phyloP scores from a whole-genome alignment of 345 rosid species.

The Salix arbutifolia region DNA sequence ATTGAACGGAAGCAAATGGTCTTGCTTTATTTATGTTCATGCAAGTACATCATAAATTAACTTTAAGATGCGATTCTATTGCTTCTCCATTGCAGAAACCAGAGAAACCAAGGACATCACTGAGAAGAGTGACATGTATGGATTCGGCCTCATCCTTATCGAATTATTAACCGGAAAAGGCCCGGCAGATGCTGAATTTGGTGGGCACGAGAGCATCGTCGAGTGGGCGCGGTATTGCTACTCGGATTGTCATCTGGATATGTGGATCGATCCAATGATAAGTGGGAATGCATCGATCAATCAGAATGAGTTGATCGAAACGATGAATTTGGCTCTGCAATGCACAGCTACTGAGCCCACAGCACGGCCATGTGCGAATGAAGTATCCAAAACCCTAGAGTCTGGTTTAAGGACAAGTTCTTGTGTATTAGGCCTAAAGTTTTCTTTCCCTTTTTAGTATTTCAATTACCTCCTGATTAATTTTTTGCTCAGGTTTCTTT shows the following conservation, averaged over 20 bases:
- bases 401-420: conserved; percentile 35
- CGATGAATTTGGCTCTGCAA: conserved; percentile 65
- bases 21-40: background rate
- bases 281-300: conserved; percentile 22
- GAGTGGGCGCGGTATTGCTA: conserved; percentile 78
- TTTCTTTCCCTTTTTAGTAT: conserved; percentile 30
- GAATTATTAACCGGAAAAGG: conserved; percentile 65
- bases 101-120: conserved; percentile 46
- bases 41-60: background rate
- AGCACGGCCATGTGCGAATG: conserved; percentile 56
- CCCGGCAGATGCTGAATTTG: conserved; percentile 56
- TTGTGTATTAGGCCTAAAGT: conserved; percentile 34
- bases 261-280: conserved; percentile 64
- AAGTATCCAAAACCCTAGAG: conserved; percentile 46
- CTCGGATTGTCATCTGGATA: conserved; percentile 55
- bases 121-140: conserved; percentile 62
- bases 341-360: conserved; percentile 65
- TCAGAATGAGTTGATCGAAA: conserved; percentile 44
- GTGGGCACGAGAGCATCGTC: conserved; percentile 43
- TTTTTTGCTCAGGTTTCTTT: conserved; percentile 10
- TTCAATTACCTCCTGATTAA: conserved; percentile 16
- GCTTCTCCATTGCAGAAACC: conserved; percentile 38
- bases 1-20: background rate
- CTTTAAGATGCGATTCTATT: background rate
- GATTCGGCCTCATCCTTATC: conserved; percentile 65